Evolutionary conservation across 2,329 filamentous ascomycete genomes (phyloP), one percentile per base, ranked within the genome.

Genomic region (Esteya vermicola): DNA sequence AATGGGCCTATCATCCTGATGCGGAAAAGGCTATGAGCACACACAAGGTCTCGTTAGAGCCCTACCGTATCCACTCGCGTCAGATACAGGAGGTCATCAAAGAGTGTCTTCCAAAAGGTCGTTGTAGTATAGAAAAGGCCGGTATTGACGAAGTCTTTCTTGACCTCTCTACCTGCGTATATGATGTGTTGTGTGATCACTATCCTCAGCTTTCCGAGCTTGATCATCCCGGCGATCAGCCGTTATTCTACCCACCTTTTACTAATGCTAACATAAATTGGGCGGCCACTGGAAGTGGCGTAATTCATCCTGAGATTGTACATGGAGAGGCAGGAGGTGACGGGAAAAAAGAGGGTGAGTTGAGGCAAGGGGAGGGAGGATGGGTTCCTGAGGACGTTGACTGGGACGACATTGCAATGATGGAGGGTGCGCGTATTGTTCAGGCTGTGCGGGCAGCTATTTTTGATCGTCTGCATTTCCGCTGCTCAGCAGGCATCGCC

Each of bases 71-170:
- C 23, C 75, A 95, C 58, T 93, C 84, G 16, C 72, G 86, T 45
- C 81, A 72, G 60, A 95, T 96, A 43, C 57, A 96, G 50, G 72
- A 76, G 10, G 61, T 77, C 42, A 83, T 96, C 54, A 89, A 86
- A 54, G 80, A 81, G 5, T 64, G 65, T 26, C 60, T 95, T 33
- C 81, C 82, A 2, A 55, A 68, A 1, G 59, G 20, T 14, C 14
- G 37, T 18, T 56, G 77, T 45, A 82, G 85, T 54, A 76, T 70
- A 33, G 89, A 98, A 63, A 98, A 96, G 56, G 91, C 89, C 16
- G 81, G 85, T 52, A 83, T 96, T 41, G 91, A 98, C 55, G 91
- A 98, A 59, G 86, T 95, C 9, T 98, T 95, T 54, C 64, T 96
- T 44, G 91, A 98, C 58, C 60, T 98, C 37, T 93, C 85, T 9